A percentile compares a stretch with the other conserved stretches of the same genome.
Evolutionary conservation across 441 rosid species (phyloP).

Genomic region (Corymbia calophylla): DNA sequence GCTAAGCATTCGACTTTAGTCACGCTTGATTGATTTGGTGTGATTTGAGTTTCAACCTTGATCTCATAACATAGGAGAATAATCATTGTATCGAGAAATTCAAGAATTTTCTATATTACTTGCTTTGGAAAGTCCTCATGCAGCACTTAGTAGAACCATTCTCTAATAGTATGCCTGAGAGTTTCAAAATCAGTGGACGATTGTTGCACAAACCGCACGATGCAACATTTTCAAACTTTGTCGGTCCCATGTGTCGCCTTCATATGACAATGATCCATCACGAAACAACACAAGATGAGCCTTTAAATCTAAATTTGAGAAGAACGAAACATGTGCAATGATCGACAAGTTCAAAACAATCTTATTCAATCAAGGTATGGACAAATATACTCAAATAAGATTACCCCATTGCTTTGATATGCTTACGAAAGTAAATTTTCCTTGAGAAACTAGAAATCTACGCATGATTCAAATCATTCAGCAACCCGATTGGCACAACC

Average conservation of each 20-base stretch:
- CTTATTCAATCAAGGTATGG: background rate
- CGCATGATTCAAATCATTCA: slow-evolving; percentile 4
- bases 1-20: background rate
- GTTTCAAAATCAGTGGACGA: background rate
- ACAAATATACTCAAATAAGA: background rate
- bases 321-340: background rate
- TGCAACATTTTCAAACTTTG: background rate
- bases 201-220: background rate
- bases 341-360: background rate
- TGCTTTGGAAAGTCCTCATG: background rate
- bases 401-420: background rate
- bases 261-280: background rate
- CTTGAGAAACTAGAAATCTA: background rate
- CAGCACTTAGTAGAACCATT: background rate
- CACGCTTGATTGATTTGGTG: background rate
- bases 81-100: background rate
- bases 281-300: background rate
- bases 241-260: background rate
- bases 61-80: too few species aligned
- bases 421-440: background rate
- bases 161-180: background rate
- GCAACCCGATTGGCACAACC: slow-evolving; percentile 14
- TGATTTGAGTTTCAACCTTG: background rate
- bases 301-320: background rate
- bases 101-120: background rate